These are phyloP conservation scores for Ceratocystis albifundus DNA, from an alignment of 2,329 filamentous ascomycete genomes.

Conservation along the genomic window DNA sequence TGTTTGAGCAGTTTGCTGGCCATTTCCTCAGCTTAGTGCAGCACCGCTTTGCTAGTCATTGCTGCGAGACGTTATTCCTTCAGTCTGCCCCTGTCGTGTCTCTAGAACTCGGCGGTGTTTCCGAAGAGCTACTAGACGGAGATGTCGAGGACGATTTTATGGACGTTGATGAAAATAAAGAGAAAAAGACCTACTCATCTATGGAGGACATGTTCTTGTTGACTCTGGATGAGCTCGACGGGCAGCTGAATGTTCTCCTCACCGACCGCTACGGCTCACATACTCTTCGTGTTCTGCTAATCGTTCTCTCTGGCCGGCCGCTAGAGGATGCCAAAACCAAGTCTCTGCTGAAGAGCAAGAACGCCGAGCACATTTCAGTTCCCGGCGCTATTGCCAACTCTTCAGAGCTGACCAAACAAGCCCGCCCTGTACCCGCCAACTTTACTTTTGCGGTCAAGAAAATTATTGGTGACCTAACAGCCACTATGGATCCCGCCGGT, in stretches of 20 bases:
- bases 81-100: slow-evolving; percentile 69
- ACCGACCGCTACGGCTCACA: slow-evolving; percentile 88
- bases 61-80: slow-evolving; percentile 85
- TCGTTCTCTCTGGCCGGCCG: slow-evolving; percentile 74
- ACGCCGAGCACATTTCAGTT: slow-evolving; percentile 71
- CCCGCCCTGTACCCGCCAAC: slow-evolving; percentile 58
- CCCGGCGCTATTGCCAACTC: slow-evolving; percentile 40
- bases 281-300: slow-evolving; percentile 69
- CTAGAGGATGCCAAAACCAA: slow-evolving; percentile 58
- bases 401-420: slow-evolving; percentile 35
- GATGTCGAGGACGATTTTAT: slow-evolving; percentile 29
- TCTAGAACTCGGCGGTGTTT: slow-evolving; percentile 50
- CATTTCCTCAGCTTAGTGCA: slow-evolving; percentile 85
- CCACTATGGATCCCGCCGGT: slow-evolving; percentile 64
- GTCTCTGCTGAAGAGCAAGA: slow-evolving; percentile 77
- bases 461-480: slow-evolving; percentile 65
- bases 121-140: slow-evolving; percentile 35
- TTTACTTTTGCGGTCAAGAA: slow-evolving; percentile 70
- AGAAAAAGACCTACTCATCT: slow-evolving; percentile 38
- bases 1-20: slow-evolving; percentile 75
- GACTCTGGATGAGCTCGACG: slow-evolving; percentile 78
- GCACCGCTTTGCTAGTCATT: slow-evolving; percentile 94
- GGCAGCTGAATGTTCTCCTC: slow-evolving; percentile 68
- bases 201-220: slow-evolving; percentile 80
- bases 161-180: slow-evolving; percentile 14